Evolutionary conservation across 1,284 basidiomycete genomes (phyloP).

Genomic region (Ceratobasidium sp.): DNA sequence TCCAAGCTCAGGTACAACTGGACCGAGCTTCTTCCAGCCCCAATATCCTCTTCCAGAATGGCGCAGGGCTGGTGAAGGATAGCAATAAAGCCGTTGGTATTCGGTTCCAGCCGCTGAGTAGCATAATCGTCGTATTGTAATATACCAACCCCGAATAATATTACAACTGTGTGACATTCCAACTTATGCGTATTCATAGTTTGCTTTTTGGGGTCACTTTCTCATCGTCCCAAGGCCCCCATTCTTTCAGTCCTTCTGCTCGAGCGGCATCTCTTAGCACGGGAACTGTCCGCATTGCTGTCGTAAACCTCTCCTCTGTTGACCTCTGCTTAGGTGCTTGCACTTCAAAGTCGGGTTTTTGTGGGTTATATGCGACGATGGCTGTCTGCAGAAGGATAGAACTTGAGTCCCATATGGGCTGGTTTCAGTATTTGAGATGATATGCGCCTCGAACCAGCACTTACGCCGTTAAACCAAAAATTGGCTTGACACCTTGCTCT

Average conservation of each 20-base stretch:
- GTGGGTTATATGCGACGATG: conserved; percentile 64
- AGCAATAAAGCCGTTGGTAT: conserved; percentile 2
- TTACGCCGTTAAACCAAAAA: conserved; percentile 81
- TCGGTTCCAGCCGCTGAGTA: conserved; percentile 30
- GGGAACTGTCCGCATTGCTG: conserved; percentile 58
- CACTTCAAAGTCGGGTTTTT: conserved; percentile 66
- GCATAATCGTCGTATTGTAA: conserved; percentile 20
- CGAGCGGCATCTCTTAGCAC: conserved; percentile 60
- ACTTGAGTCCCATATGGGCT: conserved; percentile 51
- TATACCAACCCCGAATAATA: background rate
- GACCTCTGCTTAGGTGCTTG: conserved; percentile 62
- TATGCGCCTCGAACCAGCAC: conserved; percentile 47
- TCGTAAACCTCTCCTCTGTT: conserved; percentile 63
- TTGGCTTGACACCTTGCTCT: conserved; percentile 76
- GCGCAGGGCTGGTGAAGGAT: conserved; percentile 1
- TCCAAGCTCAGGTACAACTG: conserved; percentile 42
- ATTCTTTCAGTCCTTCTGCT: conserved; percentile 53
- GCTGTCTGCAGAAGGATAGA: conserved; percentile 74
- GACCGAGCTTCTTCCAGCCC: conserved; percentile 6
- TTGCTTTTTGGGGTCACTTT: conserved; percentile 28
- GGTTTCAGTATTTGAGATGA: background rate
- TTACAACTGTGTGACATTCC: background rate
- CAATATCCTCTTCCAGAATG: conserved; percentile 19
- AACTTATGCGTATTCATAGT: conserved; percentile 7
- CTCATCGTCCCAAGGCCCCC: conserved; percentile 38